Conservation (phyloP, 441 rosid genomes). For the Raphanus hybrid region DNA sequence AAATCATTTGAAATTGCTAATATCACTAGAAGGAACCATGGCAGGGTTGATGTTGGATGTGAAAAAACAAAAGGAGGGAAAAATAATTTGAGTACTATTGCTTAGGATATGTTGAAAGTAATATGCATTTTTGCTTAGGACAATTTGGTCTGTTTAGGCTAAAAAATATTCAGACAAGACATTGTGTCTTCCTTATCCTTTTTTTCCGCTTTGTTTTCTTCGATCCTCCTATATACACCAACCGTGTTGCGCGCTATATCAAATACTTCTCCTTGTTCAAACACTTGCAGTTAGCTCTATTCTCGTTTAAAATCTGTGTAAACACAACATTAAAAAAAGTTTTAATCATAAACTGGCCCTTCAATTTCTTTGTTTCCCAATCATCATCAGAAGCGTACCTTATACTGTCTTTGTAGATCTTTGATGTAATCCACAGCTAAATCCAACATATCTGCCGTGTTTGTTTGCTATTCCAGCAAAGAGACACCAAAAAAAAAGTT, state of each 20-base stretch:
- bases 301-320: slow-evolving; percentile 37
- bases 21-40: not conserved
- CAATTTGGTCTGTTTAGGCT: slow-evolving; percentile 20
- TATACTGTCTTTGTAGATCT: slow-evolving; percentile 72
- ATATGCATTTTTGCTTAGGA: slow-evolving; percentile 19
- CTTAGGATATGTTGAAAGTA: slow-evolving; percentile 22
- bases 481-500: slow-evolving; percentile 1
- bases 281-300: slow-evolving; percentile 45
- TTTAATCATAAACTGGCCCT: not conserved
- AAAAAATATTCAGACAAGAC: slow-evolving; percentile 32
- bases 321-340: not conserved
- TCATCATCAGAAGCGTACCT: slow-evolving; percentile 47
- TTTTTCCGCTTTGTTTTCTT: slow-evolving; percentile 21
- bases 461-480: slow-evolving; percentile 67
- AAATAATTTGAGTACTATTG: slow-evolving; percentile 1
- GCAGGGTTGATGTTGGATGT: not conserved
- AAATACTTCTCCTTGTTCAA: slow-evolving; percentile 28
- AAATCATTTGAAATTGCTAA: not conserved
- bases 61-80: not conserved
- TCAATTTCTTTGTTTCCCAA: not conserved
- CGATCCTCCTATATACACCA: slow-evolving; percentile 34
- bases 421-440: slow-evolving; percentile 90
- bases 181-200: slow-evolving; percentile 8
- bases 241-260: slow-evolving; percentile 25
- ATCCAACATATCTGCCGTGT: slow-evolving; percentile 89